phyloP scores from a whole-genome alignment of 108 stramenopile species.

The Nannochloropsis salina region DNA sequence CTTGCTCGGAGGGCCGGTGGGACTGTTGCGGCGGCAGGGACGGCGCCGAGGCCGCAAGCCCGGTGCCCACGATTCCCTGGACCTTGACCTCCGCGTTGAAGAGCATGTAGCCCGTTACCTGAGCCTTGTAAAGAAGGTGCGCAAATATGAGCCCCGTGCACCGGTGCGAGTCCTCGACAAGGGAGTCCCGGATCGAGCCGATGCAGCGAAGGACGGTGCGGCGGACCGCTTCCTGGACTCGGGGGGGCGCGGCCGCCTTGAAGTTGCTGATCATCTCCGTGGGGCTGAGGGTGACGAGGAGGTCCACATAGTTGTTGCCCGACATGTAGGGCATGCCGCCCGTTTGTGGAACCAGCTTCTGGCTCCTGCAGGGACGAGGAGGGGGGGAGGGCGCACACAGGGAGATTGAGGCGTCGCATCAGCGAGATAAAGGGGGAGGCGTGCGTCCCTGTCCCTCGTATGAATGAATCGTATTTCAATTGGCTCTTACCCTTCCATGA shows the following conservation, averaged over 20 bases:
- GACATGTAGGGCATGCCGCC: conserved; percentile 13
- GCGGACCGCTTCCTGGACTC: background rate
- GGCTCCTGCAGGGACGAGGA: background rate
- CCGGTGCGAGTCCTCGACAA: background rate
- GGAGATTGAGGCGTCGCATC: background rate
- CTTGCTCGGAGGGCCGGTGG: background rate
- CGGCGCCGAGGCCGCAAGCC: background rate
- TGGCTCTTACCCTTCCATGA: background rate
- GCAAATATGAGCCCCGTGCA: background rate
- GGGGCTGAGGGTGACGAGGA: background rate
- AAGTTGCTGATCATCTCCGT: background rate
- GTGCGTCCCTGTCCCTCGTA: background rate
- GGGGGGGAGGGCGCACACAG: background rate
- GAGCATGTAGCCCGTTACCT: background rate
- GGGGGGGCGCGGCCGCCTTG: background rate
- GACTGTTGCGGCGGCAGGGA: background rate
- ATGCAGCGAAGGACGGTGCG: conserved; percentile 10
- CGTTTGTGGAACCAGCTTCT: background rate
- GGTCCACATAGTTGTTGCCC: background rate
- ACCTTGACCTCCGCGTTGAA: background rate
- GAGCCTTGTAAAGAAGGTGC: background rate
- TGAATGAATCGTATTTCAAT: background rate
- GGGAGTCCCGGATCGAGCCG: background rate
- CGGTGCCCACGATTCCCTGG: background rate
- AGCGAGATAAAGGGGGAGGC: background rate